These are phyloP conservation scores for Diaporthe caulivora DNA, from an alignment of 2,329 filamentous ascomycete genomes.

Conservation along the genomic window DNA sequence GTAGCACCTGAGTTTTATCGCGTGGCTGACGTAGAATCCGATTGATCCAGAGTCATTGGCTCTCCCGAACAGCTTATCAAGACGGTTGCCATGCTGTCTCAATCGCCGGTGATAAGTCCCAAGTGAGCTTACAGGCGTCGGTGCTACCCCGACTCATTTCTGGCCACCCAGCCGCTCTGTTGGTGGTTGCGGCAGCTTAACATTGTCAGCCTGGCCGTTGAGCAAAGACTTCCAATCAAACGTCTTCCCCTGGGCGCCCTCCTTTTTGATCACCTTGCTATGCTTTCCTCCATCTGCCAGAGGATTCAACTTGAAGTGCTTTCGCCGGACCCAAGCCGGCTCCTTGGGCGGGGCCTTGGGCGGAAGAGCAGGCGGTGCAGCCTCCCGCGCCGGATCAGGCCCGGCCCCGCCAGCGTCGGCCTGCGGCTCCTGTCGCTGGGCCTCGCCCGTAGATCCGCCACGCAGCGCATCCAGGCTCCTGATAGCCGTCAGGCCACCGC, in stretches of 20 bases:
- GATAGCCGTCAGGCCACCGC: slow-evolving; percentile 26
- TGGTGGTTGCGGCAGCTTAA: neutral
- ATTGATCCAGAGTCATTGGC: neutral
- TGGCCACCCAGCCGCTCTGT: neutral
- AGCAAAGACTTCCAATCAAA: neutral
- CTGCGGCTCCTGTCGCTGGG: too few species aligned
- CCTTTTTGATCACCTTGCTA: neutral
- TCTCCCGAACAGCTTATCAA: neutral
- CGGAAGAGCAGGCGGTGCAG: neutral
- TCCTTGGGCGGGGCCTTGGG: neutral
- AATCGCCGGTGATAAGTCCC: neutral
- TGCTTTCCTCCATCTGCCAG: neutral
- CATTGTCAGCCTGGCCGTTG: slow-evolving; percentile 1
- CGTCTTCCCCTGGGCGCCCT: neutral
- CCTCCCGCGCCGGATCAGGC: neutral
- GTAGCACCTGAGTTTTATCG: neutral
- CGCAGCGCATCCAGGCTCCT: slow-evolving; percentile 10
- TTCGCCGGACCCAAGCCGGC: slow-evolving; percentile 20
- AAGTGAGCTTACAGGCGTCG: neutral
- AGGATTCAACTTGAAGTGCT: slow-evolving; percentile 14
- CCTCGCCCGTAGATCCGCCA: neutral
- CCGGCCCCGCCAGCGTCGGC: neutral
- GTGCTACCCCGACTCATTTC: neutral
- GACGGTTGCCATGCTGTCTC: neutral
- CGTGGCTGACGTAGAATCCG: neutral